phyloP scores from a whole-genome alignment of 169 alveolate species.

The Cyclospora cayetanensis region DNA sequence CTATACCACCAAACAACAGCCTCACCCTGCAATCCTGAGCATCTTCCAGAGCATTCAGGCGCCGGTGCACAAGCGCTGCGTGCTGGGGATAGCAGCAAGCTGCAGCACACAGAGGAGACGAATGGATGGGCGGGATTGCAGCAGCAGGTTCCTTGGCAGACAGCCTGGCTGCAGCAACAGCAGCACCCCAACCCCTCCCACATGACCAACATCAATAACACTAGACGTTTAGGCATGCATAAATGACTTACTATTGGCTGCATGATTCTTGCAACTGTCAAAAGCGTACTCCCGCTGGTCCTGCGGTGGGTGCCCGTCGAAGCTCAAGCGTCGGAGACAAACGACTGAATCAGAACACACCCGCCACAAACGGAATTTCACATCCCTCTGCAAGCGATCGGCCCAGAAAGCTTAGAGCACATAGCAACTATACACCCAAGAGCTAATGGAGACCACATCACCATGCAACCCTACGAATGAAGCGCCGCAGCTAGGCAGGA shows the following conservation, averaged over 20 bases:
- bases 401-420: neutral
- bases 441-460: neutral
- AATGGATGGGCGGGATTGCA: no score
- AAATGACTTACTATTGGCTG: conserved; percentile 32
- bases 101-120: no score
- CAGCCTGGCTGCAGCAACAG: neutral
- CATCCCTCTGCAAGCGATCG: neutral
- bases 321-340: conserved; percentile 54
- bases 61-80: conserved; percentile 32
- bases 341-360: conserved; percentile 1
- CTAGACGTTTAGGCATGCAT: neutral
- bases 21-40: conserved; percentile 8
- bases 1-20: no score
- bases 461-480: neutral
- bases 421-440: neutral
- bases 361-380: neutral
- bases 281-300: conserved; percentile 26
- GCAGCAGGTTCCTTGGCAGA: neutral
- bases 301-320: conserved; percentile 54
- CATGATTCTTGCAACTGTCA: conserved; percentile 32
- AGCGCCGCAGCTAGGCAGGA: neutral
- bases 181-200: neutral
- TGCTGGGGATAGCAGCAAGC: conserved; percentile 69
- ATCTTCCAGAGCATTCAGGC: conserved; percentile 29
- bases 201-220: neutral